Conservation (phyloP, 495 filamentous ascomycete genomes). For the Cercophora scortea region DNA sequence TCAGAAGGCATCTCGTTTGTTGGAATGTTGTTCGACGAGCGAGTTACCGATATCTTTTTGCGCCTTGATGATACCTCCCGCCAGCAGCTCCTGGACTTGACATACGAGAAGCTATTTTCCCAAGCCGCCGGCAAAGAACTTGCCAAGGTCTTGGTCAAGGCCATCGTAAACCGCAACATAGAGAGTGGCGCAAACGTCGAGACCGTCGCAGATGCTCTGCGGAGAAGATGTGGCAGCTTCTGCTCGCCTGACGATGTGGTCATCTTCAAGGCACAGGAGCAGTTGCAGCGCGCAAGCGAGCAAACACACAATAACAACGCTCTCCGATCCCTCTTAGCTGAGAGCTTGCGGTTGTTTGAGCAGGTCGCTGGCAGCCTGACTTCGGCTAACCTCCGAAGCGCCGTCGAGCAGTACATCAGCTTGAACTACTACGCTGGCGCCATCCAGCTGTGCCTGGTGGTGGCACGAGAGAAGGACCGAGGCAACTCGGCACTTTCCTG, state of each 20-base stretch:
- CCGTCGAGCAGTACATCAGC: conserved; percentile 65
- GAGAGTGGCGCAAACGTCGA: conserved; percentile 93
- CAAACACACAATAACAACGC: conserved; percentile 63
- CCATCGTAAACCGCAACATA: conserved; percentile 96
- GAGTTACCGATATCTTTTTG: conserved; percentile 78
- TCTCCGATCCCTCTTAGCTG: conserved; percentile 75
- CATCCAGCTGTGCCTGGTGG: conserved; percentile 77
- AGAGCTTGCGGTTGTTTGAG: conserved; percentile 81
- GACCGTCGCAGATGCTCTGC: conserved; percentile 86
- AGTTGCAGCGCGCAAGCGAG: conserved; percentile 79
- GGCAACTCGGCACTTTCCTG: conserved; percentile 75
- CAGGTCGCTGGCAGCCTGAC: conserved; percentile 76
- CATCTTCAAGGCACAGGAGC: conserved; percentile 96
- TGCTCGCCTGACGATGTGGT: conserved; percentile 95
- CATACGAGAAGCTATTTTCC: conserved; percentile 80
- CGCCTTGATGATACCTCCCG: conserved; percentile 62
- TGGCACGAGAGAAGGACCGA: conserved; percentile 74
- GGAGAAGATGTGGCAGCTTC: conserved; percentile 88
- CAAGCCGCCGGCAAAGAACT: conserved; percentile 71
- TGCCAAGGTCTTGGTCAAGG: conserved; percentile 94
- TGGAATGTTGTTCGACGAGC: conserved; percentile 85
- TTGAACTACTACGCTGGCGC: conserved; percentile 91
- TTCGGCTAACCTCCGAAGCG: conserved; percentile 69
- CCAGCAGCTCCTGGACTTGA: conserved; percentile 63
- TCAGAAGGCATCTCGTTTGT: conserved; percentile 96